Evolutionary conservation across 495 filamentous ascomycete species (phyloP), one percentile per base, ranked within the genome.

Genomic region (Trichoderma asperelloides): DNA sequence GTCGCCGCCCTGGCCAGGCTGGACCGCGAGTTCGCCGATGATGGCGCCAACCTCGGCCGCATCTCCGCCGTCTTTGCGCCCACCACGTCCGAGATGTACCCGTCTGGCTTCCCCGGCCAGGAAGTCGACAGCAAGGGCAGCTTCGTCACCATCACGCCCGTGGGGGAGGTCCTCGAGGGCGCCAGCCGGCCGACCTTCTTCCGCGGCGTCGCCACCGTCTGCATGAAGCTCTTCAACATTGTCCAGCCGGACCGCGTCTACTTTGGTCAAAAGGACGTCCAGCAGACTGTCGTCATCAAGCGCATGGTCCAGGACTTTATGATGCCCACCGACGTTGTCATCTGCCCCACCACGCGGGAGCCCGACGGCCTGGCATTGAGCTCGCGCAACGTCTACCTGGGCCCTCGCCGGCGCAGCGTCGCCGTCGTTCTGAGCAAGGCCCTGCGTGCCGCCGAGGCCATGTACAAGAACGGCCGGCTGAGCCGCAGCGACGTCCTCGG

Each of bases 201-300:
- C 75, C 81, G 96, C 27, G 95, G 95, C 6, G 95, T 98, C 28
- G 94, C 95, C 30, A 98, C 96, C 13, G 89, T 98, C 13, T 96
- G 92, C 78, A 94, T 92, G 88, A 98, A 98, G 82, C 79, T 98
- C 27, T 95, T 98, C 78, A 98, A 97, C 73, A 91, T 94, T 63
- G 88, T 92, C 47, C 83, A 87, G 70, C 92, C 95, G 2, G 91
- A 96, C 51, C 85, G 86, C 55, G 96, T 93, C 1, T 99, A 97
- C 74, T 97, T 99, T 77, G 95, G 95, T 1, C 96, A 98, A 78
- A 98, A 99, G 79, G 95, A 99, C 72, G 86, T 97, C 21, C 95
- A 99, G 78, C 95, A 99, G 78, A 96, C 92, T 0, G 90, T 94
- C 9, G 84, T 99, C 7, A 91, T 99, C 72, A 86, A 85, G 75